Conservation (phyloP, 1,284 basidiomycete genomes). For the Marasmius oreades region DNA sequence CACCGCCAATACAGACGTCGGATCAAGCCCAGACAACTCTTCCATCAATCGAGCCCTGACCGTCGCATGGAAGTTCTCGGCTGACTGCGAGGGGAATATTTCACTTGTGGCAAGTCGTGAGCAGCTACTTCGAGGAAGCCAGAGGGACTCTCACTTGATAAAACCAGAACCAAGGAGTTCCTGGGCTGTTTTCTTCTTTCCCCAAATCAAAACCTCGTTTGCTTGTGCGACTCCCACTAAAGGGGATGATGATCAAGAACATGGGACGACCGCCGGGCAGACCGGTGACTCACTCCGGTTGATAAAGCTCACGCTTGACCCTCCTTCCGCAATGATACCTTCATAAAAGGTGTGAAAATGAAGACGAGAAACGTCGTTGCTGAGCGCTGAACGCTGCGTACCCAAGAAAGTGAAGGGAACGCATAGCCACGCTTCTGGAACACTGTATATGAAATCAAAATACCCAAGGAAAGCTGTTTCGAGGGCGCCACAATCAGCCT, state of each 20-base stretch:
- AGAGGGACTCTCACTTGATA: constrained; percentile 46
- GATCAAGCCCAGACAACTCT: constrained; percentile 56
- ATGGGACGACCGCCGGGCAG: not conserved
- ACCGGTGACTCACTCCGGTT: constrained; percentile 50
- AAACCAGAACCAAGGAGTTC: constrained; percentile 61
- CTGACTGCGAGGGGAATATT: constrained; percentile 53
- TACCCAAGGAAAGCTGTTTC: constrained; percentile 60
- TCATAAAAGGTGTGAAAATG: not conserved
- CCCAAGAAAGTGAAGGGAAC: constrained; percentile 70
- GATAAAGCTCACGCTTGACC: constrained; percentile 64
- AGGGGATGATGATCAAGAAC: not conserved
- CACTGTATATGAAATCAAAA: constrained; percentile 71
- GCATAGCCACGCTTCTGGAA: constrained; percentile 59
- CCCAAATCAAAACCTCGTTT: constrained; percentile 66
- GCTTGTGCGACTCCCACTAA: constrained; percentile 66
- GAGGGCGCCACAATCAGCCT: not conserved
- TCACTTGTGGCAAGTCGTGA: constrained; percentile 43
- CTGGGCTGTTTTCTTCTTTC: constrained; percentile 59
- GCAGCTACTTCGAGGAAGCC: not conserved
- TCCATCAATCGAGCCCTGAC: constrained; percentile 45
- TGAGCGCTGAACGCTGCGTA: constrained; percentile 26
- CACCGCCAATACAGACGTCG: constrained; percentile 45
- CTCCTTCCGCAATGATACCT: constrained; percentile 65
- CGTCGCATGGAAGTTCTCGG: constrained; percentile 49
- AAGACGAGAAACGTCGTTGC: constrained; percentile 4